Evolutionary conservation across 2,329 filamentous ascomycete genomes (phyloP).

Genomic region (Ascochyta clinopodiicola): DNA sequence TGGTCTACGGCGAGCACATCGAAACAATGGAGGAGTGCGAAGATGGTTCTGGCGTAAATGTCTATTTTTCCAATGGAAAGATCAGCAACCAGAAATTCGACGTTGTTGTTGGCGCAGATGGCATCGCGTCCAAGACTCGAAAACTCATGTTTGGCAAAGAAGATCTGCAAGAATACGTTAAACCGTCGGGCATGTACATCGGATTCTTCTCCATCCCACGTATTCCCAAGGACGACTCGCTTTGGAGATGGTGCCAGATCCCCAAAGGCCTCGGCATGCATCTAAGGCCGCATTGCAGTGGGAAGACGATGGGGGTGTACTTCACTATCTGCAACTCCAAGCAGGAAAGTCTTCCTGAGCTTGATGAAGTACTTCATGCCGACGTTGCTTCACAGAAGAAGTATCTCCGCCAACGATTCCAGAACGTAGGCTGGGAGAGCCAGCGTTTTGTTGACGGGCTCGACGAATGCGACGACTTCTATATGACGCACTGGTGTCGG

Average conservation of each 20-base stretch:
- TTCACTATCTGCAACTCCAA: constrained; percentile 30
- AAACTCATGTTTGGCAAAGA: constrained; percentile 33
- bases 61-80: constrained; percentile 33
- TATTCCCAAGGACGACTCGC: constrained; percentile 22
- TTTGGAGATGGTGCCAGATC: constrained; percentile 37
- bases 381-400: constrained; percentile 52
- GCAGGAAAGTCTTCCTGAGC: constrained; percentile 14
- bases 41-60: constrained; percentile 25
- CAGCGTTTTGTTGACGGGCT: constrained; percentile 54
- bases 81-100: constrained; percentile 33
- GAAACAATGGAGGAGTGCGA: constrained; percentile 24
- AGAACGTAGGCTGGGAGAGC: constrained; percentile 55
- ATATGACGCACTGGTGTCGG: constrained; percentile 53
- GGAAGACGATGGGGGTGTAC: constrained; percentile 34
- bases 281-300: constrained; percentile 35
- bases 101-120: constrained; percentile 40
- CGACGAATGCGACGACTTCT: constrained; percentile 54
- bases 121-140: constrained; percentile 33
- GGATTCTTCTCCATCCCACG: constrained; percentile 42
- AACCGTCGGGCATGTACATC: constrained; percentile 35
- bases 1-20: constrained; percentile 34
- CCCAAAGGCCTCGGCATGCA: constrained; percentile 31
- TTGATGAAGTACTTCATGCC: constrained; percentile 30
- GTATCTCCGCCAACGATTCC: constrained; percentile 42
- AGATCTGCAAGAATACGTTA: constrained; percentile 23